Percentiles rank a stretch among this genome's conserved stretches.
phyloP scores from a whole-genome alignment of 106 monocot species.

The Agapanthus africanus region DNA sequence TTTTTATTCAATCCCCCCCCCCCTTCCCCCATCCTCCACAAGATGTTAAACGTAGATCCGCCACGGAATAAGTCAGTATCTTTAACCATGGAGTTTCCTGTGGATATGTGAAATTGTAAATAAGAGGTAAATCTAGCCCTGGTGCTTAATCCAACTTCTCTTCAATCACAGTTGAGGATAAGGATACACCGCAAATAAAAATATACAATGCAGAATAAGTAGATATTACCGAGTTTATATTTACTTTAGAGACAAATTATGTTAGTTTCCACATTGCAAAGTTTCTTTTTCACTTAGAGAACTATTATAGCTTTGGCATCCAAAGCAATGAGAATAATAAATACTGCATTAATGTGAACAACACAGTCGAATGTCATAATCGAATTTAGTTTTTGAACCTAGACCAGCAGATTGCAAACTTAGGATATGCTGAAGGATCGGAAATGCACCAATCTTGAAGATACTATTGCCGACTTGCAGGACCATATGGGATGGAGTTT shows the following conservation, averaged over 20 bases:
- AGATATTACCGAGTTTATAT: not conserved
- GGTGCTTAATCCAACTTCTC: too few relatives aligned
- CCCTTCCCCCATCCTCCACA: too few relatives aligned
- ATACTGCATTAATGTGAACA: not conserved
- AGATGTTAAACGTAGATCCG: too few relatives aligned
- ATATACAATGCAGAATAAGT: not conserved
- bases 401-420: not conserved
- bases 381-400: not conserved
- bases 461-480: not conserved
- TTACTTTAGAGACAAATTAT: not conserved
- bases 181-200: too few relatives aligned
- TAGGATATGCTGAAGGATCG: not conserved
- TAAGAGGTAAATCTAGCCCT: too few relatives aligned
- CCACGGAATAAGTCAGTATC: too few relatives aligned
- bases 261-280: not conserved
- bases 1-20: too few relatives aligned
- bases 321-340: not conserved
- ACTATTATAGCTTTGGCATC: not conserved
- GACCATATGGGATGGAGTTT: not conserved
- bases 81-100: too few relatives aligned
- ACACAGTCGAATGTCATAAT: not conserved
- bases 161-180: too few relatives aligned
- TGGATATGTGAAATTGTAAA: too few relatives aligned
- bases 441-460: not conserved
- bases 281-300: not conserved